Evolutionary conservation across 192 early-diverging fungal species (phyloP), one percentile per base, ranked within the genome.

Genomic region (Mortierella alpina): DNA sequence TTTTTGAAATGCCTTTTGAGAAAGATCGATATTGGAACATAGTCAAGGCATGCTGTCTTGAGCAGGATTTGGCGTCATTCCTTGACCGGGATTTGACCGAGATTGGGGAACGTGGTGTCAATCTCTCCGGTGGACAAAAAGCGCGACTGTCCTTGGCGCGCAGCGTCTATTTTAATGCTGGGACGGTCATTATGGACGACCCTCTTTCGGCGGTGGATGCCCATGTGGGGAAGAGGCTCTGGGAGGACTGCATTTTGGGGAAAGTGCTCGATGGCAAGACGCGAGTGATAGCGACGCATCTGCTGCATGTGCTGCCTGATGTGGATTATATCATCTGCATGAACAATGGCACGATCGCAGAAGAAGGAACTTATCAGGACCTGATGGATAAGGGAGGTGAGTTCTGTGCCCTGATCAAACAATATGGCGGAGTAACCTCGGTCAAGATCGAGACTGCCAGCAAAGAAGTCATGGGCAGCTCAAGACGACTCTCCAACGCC

Each of bases 141-240:
- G 93, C 93, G 60, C 86, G 96, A 45, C 86, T 99, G 49, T 84
- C 94, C 0, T 83, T 98, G 42, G 96, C 96, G 2, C 86, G 97
- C 11, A 95, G 95, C 10, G 89, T 97, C 7, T 98, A 97, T 70
- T 88, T 86, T 58, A 51, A 83, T 11, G 87, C 91, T 2, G 83
- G 85, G 1, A 87, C 84, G 20, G 84, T 96, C 23, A 75, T 97
- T 7, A 88, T 96, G 75, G 96, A 98, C 83, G 96, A 97, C 79
- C 92, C 90, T 41, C 87, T 98, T 40, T 93, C 92, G 5, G 96
- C 97, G 5, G 96, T 99, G 0, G 98, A 99, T 81, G 91, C 86
- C 20, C 79, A 89, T 42, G 92, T 86, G 14, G 90, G 89, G 23
- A 83, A 83, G 73, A 22, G 88, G 59, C 63, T 79, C 49, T 79